Conservation (phyloP, 176 grass and related monocot genomes). For the Puccinellia tenuiflora region DNA sequence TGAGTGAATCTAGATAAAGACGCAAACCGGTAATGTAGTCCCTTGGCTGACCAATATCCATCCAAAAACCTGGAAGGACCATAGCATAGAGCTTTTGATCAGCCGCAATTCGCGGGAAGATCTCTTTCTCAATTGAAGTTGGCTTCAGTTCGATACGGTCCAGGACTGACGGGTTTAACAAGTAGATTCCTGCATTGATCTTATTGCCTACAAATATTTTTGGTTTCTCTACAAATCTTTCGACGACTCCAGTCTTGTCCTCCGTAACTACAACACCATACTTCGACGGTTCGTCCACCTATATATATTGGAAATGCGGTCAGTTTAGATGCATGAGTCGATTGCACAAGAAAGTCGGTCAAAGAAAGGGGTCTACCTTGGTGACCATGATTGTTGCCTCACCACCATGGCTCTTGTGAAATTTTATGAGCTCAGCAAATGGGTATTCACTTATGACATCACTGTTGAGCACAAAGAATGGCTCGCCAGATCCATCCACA, state of each 20-base stretch:
- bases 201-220: constrained; percentile 98
- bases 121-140: constrained; percentile 94
- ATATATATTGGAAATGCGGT: constrained; percentile 8
- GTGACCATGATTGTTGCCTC: constrained; percentile 97
- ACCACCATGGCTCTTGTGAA: constrained; percentile 75
- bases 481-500: constrained; percentile 65
- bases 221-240: constrained; percentile 91
- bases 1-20: constrained; percentile 73
- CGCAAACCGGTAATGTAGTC: constrained; percentile 85
- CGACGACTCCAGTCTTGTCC: constrained; percentile 62
- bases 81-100: constrained; percentile 56
- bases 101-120: constrained; percentile 76
- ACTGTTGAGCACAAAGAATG: constrained; percentile 92
- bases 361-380: constrained; percentile 47
- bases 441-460: constrained; percentile 96
- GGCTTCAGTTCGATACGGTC: constrained; percentile 81
- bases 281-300: constrained; percentile 94
- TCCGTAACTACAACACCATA: constrained; percentile 97
- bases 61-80: constrained; percentile 98
- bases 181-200: constrained; percentile 95
- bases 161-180: constrained; percentile 84
- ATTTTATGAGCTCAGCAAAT: constrained; percentile 75
- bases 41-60: constrained; percentile 89
- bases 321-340: background rate
- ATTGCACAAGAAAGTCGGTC: background rate